phyloP scores from a whole-genome alignment of 1,139 yeast species.

The Pichia sp. region DNA sequence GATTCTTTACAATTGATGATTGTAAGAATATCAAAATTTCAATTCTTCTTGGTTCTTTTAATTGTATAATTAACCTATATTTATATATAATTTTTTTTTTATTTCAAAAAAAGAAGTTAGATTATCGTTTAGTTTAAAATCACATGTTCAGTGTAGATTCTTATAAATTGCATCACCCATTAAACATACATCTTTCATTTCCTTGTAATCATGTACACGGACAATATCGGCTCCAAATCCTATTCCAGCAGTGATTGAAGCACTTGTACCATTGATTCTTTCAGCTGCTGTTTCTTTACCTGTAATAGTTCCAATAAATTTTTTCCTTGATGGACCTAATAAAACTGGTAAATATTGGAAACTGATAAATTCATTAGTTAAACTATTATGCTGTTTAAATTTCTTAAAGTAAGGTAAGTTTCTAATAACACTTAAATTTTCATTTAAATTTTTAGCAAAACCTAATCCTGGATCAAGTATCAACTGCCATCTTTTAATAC shows the following conservation, averaged over 20 bases:
- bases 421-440: constrained; percentile 61
- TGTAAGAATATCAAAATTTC: background rate
- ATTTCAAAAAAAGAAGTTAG: background rate
- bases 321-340: constrained; percentile 83
- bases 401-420: constrained; percentile 49
- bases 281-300: constrained; percentile 42
- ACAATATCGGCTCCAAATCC: constrained; percentile 74
- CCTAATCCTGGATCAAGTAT: constrained; percentile 94
- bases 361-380: constrained; percentile 30
- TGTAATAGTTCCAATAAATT: constrained; percentile 72
- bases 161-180: constrained; percentile 76
- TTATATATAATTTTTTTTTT: background rate
- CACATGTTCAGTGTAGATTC: constrained; percentile 10
- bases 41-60: background rate
- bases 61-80: no score
- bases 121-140: background rate
- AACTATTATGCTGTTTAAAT: constrained; percentile 30
- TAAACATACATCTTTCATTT: constrained; percentile 53
- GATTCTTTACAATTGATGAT: background rate
- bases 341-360: constrained; percentile 57
- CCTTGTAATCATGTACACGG: constrained; percentile 79
- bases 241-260: constrained; percentile 67
- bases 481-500: constrained; percentile 83
- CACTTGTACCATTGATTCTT: constrained; percentile 70
- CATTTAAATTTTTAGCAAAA: constrained; percentile 69